A percentile compares a stretch with the other conserved stretches of the same genome.
phyloP scores from a whole-genome alignment of 2,329 filamentous ascomycete species.

The Monosporascus sp. region DNA sequence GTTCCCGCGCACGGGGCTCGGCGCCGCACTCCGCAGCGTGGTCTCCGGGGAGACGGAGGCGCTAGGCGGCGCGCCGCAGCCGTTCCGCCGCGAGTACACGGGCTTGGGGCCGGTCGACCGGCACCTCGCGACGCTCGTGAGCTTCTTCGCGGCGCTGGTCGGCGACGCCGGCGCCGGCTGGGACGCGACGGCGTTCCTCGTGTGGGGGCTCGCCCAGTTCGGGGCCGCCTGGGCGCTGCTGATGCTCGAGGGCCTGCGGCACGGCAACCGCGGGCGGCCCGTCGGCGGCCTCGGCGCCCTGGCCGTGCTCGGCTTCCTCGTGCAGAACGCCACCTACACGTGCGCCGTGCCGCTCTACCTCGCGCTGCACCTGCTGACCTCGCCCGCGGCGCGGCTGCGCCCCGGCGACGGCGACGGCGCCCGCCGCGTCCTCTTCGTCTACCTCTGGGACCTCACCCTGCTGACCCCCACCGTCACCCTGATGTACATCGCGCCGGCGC shows the following conservation, averaged over 20 bases:
- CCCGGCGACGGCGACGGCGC: constrained; percentile 15
- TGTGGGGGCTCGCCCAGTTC: constrained; percentile 25
- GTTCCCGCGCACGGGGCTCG: constrained; percentile 11
- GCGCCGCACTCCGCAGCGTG: constrained; percentile 4
- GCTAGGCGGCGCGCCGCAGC: constrained; percentile 14
- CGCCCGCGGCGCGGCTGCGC: constrained; percentile 18
- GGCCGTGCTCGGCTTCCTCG: constrained; percentile 18
- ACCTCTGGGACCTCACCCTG: constrained; percentile 26
- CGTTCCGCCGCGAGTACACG: constrained; percentile 15
- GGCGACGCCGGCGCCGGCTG: constrained; percentile 17
- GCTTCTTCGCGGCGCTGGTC: constrained; percentile 20
- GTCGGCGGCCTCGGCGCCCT: constrained; percentile 17
- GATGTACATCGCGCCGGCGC: constrained; percentile 18
- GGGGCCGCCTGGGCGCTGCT: constrained; percentile 21
- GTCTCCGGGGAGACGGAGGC: constrained; percentile 3
- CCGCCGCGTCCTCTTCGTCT: constrained; percentile 18
- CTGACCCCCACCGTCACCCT: constrained; percentile 23
- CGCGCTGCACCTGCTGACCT: constrained; percentile 23
- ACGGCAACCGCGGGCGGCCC: constrained; percentile 19
- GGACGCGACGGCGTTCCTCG: constrained; percentile 16
- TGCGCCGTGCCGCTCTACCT: constrained; percentile 22
- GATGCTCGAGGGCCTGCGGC: constrained; percentile 23
- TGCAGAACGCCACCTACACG: constrained; percentile 22
- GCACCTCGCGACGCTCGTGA: constrained; percentile 20
- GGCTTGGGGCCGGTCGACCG: constrained; percentile 15